A percentile compares a stretch with the other conserved stretches of the same genome.
Evolutionary conservation across 345 rosid species (phyloP).

Genomic region (Syzygium aromaticum): DNA sequence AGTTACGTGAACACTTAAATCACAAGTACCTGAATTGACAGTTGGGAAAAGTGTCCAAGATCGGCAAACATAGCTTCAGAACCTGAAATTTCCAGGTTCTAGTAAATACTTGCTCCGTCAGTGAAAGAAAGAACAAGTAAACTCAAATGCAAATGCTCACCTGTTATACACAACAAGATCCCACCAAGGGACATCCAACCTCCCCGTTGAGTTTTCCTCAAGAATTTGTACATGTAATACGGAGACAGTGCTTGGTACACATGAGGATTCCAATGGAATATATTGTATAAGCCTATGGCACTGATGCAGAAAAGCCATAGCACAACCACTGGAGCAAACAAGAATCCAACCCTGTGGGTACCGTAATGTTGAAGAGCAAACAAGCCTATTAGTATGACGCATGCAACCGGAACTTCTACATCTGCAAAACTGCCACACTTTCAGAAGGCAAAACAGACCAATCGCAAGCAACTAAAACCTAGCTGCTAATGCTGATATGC

Average conservation of each 20-base stretch:
- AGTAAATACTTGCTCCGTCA: neutral
- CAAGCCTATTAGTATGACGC: constrained; percentile 61
- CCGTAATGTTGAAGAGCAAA: constrained; percentile 94
- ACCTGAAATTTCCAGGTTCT: constrained; percentile 23
- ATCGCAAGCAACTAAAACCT: neutral
- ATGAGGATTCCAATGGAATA: constrained; percentile 73
- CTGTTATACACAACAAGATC: constrained; percentile 77
- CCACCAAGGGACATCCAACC: constrained; percentile 97
- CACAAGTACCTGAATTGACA: constrained; percentile 63
- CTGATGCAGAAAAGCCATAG: constrained; percentile 78
- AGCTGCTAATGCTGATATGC: neutral
- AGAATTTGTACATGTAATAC: constrained; percentile 62
- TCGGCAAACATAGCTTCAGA: constrained; percentile 98
- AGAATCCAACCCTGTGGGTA: constrained; percentile 78
- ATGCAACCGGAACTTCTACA: constrained; percentile 71
- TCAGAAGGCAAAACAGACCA: neutral
- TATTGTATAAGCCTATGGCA: constrained; percentile 67
- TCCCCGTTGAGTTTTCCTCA: constrained; percentile 67
- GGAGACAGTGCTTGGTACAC: constrained; percentile 87
- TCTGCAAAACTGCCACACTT: constrained; percentile 38
- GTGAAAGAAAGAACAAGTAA: neutral
- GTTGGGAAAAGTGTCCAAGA: constrained; percentile 85
- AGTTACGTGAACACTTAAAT: neutral
- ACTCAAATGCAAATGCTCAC: constrained; percentile 13
- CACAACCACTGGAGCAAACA: constrained; percentile 81